Base-by-base conservation (phyloP, 108 stramenopile genomes). In the Cyclotella sp. region DNA sequence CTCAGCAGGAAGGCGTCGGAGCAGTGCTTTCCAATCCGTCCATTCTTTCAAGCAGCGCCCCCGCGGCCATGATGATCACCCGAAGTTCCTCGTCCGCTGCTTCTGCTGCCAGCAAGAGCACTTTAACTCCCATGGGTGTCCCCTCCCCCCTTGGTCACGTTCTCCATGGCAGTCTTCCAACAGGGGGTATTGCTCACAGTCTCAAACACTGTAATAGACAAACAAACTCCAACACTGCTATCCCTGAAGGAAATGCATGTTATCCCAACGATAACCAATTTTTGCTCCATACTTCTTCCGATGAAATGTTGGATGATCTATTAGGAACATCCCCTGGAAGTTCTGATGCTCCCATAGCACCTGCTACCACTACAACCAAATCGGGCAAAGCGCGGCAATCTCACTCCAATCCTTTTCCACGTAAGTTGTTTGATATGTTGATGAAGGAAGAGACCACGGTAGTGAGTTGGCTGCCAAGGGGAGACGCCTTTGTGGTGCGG, bases 341-440 rank as follows among this genome's bases (percentile, higher is more conserved):
- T 29, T 6, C 71, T 22, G 46, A 76, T 34, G 49, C 46, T 39
- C 81, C 81, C 18, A 72, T 65, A 47, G 65, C 79, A 0, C 41
- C 76, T 19, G 65, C 71, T 27, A 70, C 75, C 0, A 76, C 85
- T 0, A 85, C 85, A 8, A 39, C 47, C 13, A 63, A 63, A 39
- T 18, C 59, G 15, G 70, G 63, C 5, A 75, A 75, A 62, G 52
- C 64, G 29, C 62, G 76, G 21, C 68, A 68, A 19, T 79, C 79
- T 13, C 90, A 91, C 72, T 91, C 94, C 28, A 93, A 93, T 86
- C 94, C 95, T 0, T 97, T 96, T 66, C 96, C 96, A 11, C 84
- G 92, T 21, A 97, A 97, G 57, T 84, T 97, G 43, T 91, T 95
- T 90, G 93, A 93, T 74, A 95, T 97, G 93, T 78, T 97, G 34